Percentiles rank a stretch among this genome's conserved stretches.
phyloP scores from a whole-genome alignment of 1,284 basidiomycete species.

The Hemileia vastatrix region DNA sequence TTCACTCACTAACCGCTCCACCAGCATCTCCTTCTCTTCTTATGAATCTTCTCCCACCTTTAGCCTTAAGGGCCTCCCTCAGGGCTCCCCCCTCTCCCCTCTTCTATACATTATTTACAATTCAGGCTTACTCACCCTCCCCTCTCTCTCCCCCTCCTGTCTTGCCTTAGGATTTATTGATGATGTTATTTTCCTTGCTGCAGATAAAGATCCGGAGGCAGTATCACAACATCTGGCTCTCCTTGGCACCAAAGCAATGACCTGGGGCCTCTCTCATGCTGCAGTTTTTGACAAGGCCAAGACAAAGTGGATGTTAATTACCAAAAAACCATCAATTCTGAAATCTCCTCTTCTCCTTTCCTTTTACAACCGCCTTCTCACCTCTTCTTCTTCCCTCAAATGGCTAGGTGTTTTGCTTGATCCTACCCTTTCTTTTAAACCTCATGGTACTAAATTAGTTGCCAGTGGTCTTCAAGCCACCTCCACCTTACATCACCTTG shows the following conservation, averaged over 20 bases:
- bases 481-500: too few species aligned
- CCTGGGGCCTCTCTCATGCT: neutral
- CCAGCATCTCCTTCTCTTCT: neutral
- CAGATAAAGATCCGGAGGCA: neutral
- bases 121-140: neutral
- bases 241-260: neutral
- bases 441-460: too few species aligned
- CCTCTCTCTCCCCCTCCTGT: neutral
- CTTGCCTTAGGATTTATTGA: slow-evolving; percentile 4
- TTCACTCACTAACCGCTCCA: neutral
- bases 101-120: slow-evolving; percentile 6
- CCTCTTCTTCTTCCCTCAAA: too few species aligned
- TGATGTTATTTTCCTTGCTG: slow-evolving; percentile 1
- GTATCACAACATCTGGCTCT: neutral
- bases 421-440: too few species aligned
- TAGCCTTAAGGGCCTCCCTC: neutral
- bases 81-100: slow-evolving; percentile 5
- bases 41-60: neutral
- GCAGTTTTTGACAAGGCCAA: slow-evolving; percentile 9
- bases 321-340: too few species aligned
- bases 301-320: too few species aligned
- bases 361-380: too few species aligned
- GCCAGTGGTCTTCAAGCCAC: too few species aligned
- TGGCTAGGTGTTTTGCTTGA: too few species aligned
- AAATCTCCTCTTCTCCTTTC: too few species aligned